Evolutionary conservation across 768 basidiomycete species (phyloP), one percentile per base, ranked within the genome.

Genomic region (Neoboletus subvelutipes): DNA sequence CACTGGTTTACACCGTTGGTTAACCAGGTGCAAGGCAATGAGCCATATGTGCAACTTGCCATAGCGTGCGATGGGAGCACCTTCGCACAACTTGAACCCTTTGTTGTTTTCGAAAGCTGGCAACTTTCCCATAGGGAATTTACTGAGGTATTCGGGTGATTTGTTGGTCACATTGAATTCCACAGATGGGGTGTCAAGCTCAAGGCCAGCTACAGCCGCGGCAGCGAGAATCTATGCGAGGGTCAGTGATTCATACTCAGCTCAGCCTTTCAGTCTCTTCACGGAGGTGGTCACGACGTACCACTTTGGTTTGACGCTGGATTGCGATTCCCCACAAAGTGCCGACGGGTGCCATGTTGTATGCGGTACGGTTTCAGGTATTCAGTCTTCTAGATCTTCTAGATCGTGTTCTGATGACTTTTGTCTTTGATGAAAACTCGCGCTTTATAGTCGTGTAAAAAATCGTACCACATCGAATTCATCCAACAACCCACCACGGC

Each of bases 81-180:
- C 70, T 52, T 71, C 70, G 42, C 69, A 57, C 47, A 72, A 43
- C 47, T 50, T 62, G 18, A 73, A 41, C 2, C 67, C 71, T 4
- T 61, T 40, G 22, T 41, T 46, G 45, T 57, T 53, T 26, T 73
- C 71, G 31, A 71, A 71, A 0, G 63, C 61, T 7, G 70, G 70
- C 0, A 71, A 7, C 50, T 69, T 71, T 26, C 71, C 70, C 11
- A 72, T 0, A 2, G 69, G 69, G 39, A 71, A 72, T 50, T 72
- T 71, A 4, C 40, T 33, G 22, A 72, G 61, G 56, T 53, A 71
- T 58, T 72, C 71, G 6, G 69, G 61, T 3, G 69, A 41, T 48
- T 50, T 58, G 45, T 63, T 69, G n/a, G 62, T 71, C 41, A 67
- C 71, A 0, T 12, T 39, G 42, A 63, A 67, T 22, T 71, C 65